Evolutionary conservation across 495 filamentous ascomycete genomes (phyloP), one percentile per base, ranked within the genome.

Genomic region (Oleoguttula mirabilis): DNA sequence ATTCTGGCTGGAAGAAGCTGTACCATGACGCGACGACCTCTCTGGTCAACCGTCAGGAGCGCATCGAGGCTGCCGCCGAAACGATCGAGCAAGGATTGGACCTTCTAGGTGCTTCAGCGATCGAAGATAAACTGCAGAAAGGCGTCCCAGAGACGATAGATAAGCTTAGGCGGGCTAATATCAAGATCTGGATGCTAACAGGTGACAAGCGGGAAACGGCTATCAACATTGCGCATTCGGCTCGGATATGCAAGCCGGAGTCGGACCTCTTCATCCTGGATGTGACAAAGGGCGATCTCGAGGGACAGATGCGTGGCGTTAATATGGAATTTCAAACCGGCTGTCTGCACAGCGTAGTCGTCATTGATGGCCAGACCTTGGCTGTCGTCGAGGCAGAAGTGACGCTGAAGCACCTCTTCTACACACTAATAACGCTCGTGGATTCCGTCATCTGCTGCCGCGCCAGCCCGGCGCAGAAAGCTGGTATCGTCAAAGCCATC

Each of bases 131-230:
- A 50, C 68, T 96, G 21, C 88, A 96, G 55, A 75, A 80, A 48
- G 88, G 88, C 12, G 88, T 96, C 0, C 84, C 88, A 0, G 84
- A 93, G 58, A 78, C 88, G 0, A 87, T 96, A 45, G 88, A 94
- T 56, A 88, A 88, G 59, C 70, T 96, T 21, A 68, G 87, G 41
- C 72, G 88, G 36, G 88, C 87, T 1, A 88, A 88, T 47, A 96
- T 96, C 61, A 93, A 94, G 64, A 68, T 94, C 41, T 94, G 88
- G 88, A 96, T 96, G 88, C 64, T 96, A 41, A 96, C 88, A 11
- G 88, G 88, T 21, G 88, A 96, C 60, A 94, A 94, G 60, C 75
- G 88, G 22, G 88, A 96, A 65, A 96, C 88, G 3, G 88, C 88
- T 16, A 88, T 96, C 60, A 94, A 93, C 56, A 88, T 94, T 47